Evolutionary conservation across 192 early-diverging fungal genomes (phyloP).

Genomic region (Kappamyces sp.): DNA sequence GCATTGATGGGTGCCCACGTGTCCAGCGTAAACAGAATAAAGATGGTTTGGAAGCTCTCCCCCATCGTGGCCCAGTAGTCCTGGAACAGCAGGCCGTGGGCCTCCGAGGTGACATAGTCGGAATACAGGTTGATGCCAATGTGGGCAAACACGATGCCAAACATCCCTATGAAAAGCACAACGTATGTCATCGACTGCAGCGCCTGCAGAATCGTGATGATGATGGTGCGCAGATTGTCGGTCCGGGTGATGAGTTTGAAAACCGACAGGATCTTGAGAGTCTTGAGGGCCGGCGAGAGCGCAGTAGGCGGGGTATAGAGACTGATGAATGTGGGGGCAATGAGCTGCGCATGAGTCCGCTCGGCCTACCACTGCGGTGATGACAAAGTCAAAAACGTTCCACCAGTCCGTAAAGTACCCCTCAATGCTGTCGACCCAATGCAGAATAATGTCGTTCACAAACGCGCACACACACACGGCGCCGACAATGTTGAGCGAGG

Average conservation of each 20-base stretch:
- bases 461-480: neutral
- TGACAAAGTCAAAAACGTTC: slow-evolving; percentile 7
- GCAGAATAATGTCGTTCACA: slow-evolving; percentile 1
- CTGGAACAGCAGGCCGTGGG: slow-evolving; percentile 25
- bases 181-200: slow-evolving; percentile 42
- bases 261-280: slow-evolving; percentile 27
- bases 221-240: slow-evolving; percentile 31
- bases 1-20: slow-evolving; percentile 37
- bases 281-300: neutral
- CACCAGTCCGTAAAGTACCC: slow-evolving; percentile 1
- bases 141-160: slow-evolving; percentile 27
- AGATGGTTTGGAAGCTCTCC: slow-evolving; percentile 30
- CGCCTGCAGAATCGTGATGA: slow-evolving; percentile 41
- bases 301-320: too few relatives aligned
- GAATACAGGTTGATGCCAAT: slow-evolving; percentile 36
- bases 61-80: slow-evolving; percentile 30
- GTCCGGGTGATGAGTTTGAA: slow-evolving; percentile 35
- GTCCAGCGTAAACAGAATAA: slow-evolving; percentile 42
- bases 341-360: too few relatives aligned
- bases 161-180: slow-evolving; percentile 35
- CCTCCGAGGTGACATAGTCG: slow-evolving; percentile 20
- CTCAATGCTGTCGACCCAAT: neutral
- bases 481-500: too few relatives aligned
- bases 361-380: neutral
- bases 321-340: too few relatives aligned